Percentiles rank a stretch among this genome's conserved stretches.
phyloP scores from a whole-genome alignment of 2,329 filamentous ascomycete species.

The Aspergillus piperis region DNA sequence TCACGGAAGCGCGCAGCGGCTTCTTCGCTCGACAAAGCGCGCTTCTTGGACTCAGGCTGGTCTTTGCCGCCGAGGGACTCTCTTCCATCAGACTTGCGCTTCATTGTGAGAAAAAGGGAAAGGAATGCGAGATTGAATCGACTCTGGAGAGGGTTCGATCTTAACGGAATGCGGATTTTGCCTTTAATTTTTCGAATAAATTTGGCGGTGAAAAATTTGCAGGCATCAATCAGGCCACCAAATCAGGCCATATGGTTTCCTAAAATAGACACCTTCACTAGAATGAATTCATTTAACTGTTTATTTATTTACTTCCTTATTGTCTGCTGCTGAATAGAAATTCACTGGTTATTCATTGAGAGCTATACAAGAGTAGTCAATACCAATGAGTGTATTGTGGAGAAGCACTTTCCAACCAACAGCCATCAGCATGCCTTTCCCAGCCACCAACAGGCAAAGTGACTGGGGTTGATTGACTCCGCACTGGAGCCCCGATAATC shows the following conservation, averaged over 20 bases:
- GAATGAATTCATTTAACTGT: no score
- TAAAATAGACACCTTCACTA: neutral
- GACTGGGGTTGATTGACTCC: conserved; percentile 2
- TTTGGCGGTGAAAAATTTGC: conserved; percentile 22
- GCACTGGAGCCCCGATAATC: conserved; percentile 8
- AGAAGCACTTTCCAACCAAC: no score
- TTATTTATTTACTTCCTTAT: no score
- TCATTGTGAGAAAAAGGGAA: conserved; percentile 34
- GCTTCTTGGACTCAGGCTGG: conserved; percentile 41
- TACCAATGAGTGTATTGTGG: no score
- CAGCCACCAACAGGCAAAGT: no score
- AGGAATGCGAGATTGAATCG: neutral
- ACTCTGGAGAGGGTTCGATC: neutral
- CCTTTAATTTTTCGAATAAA: conserved; percentile 11
- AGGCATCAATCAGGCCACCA: conserved; percentile 21
- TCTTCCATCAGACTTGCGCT: conserved; percentile 45
- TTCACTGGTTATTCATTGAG: neutral
- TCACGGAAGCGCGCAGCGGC: conserved; percentile 46
- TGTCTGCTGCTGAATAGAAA: no score
- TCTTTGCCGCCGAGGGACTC: conserved; percentile 33
- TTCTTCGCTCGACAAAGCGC: conserved; percentile 41
- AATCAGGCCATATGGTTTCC: conserved; percentile 20
- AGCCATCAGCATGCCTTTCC: no score
- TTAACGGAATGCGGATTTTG: conserved; percentile 7
- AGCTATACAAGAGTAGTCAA: neutral